phyloP scores from a whole-genome alignment of 225 moss, liverwort and hornwort species.

The Pleurozium schreberi region DNA sequence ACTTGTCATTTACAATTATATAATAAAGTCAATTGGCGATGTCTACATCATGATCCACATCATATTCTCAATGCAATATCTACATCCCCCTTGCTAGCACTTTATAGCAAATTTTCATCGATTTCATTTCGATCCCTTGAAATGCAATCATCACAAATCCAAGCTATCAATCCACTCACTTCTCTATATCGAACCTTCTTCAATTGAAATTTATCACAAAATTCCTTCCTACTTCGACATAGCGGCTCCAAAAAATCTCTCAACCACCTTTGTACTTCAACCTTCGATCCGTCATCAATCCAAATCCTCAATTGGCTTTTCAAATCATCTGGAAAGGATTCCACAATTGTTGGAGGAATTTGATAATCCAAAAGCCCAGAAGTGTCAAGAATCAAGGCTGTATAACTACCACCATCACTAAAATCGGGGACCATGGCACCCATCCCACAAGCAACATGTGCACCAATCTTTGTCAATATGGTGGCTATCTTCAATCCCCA shows the following conservation, averaged over 20 bases:
- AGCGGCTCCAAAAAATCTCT: neutral
- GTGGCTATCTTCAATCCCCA: neutral
- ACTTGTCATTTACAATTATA: too few species aligned
- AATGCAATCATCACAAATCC: neutral
- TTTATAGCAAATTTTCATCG: neutral
- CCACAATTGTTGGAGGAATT: neutral
- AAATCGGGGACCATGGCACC: neutral
- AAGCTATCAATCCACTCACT: neutral
- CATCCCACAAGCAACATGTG: neutral
- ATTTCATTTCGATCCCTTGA: neutral
- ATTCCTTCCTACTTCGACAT: neutral
- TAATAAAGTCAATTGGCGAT: too few species aligned
- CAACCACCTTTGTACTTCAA: neutral
- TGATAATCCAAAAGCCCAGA: fast-evolving
- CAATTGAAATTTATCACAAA: neutral
- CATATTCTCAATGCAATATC: too few species aligned
- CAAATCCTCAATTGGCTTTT: fast-evolving
- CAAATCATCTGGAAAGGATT: neutral
- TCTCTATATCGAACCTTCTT: neutral
- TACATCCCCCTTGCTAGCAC: too few species aligned
- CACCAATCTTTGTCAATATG: neutral
- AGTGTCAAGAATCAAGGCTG: neutral
- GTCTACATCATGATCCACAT: too few species aligned
- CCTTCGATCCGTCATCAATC: neutral
- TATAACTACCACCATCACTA: neutral